phyloP scores from a whole-genome alignment of 192 early-diverging fungal species.

The Dimargaris verticillata region DNA sequence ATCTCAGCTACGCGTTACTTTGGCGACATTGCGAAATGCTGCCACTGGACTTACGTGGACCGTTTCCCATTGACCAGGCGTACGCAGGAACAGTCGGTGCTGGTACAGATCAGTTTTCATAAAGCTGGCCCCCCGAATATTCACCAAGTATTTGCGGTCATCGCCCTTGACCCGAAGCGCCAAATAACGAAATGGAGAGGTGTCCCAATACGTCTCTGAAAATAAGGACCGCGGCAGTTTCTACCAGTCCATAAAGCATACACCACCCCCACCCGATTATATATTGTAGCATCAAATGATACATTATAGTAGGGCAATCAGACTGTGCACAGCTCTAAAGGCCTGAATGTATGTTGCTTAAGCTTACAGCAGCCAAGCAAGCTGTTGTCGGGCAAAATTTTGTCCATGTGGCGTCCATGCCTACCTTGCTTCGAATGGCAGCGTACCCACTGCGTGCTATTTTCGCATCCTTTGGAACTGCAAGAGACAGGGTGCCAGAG shows the following conservation, averaged over 20 bases:
- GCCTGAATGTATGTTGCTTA: not conserved
- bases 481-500: constrained; percentile 64
- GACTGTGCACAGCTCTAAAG: not conserved
- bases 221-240: constrained; percentile 50
- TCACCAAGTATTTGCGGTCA: constrained; percentile 78
- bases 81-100: constrained; percentile 74
- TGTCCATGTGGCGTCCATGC: not conserved
- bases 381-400: too few species aligned
- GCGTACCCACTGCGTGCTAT: constrained; percentile 80
- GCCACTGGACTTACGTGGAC: constrained; percentile 38
- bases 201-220: constrained; percentile 66
- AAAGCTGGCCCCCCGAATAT: constrained; percentile 72
- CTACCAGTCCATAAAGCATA: constrained; percentile 15
- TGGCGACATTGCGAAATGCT: not conserved
- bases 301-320: not conserved
- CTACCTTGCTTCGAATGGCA: constrained; percentile 58
- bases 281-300: not conserved
- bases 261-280: not conserved
- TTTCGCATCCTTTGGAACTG: constrained; percentile 52
- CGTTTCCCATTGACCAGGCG: constrained; percentile 83
- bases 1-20: not conserved
- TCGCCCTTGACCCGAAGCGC: constrained; percentile 67
- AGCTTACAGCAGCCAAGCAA: constrained; percentile 10
- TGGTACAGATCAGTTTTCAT: constrained; percentile 80
- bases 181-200: constrained; percentile 68